Evolutionary conservation across 148 eudicot species (phyloP), one percentile per base, ranked within the genome.

Genomic region (Arbutus unedo): DNA sequence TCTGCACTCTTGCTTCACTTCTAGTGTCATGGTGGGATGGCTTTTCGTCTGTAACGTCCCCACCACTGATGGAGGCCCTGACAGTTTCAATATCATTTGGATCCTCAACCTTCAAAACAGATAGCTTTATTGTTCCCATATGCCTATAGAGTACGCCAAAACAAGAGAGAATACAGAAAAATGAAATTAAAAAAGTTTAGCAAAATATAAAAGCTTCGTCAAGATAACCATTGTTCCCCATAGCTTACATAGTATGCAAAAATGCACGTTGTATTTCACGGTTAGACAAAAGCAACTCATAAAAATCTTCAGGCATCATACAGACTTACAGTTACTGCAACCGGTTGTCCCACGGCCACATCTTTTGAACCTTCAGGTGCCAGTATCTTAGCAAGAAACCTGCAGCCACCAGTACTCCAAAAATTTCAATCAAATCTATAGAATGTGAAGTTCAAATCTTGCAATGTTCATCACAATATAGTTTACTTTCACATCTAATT

Each of bases 361-460:
- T 94, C 98, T 80, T 91, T 96, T 81, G 95, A 89, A 80, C 97
- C 97, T 84, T 96, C 98, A 81, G 96, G 94, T 55, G 93, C 93
- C 85, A 96, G 80, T 82, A 96, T 94, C 88, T 91, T 94, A 55
- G 98, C 98, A 75, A 95, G 87, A 87, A 83, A 94, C 83, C 98
- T 94, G 87, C 86, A 88, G 68, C 70, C 79, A 49, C 43, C 13
- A 75, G 51, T 70, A 66, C 74, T 78, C 56, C 44, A 45, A 74
- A 67, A 76, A 70, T 25, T 16, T 44, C 71, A 44, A 82, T 23
- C 74, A 82, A 23, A 31, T 49, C 48, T 18, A 64, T 19, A 31
- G 41, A 62, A 47, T 4, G 7, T 25, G 43, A n/a, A 49, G 51
- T 19, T 16, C 64, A 14, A 56, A 76, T 31, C 43, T 15, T 8